Conservation (phyloP, 1,284 basidiomycete genomes). For the Amylostereum areolatum region DNA sequence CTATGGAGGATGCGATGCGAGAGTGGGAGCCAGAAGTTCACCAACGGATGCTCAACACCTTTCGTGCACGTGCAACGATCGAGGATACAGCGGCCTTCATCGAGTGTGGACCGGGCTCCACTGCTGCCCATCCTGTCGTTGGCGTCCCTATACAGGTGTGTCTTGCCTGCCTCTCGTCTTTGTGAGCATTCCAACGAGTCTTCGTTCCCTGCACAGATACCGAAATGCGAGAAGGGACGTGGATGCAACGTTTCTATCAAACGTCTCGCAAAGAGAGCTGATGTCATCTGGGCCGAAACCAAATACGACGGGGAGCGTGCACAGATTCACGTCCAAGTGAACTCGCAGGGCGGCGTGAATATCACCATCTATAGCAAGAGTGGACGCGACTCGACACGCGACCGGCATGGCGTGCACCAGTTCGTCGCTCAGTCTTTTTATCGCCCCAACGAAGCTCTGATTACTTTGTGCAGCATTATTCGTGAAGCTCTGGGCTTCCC, state of each 20-base stretch:
- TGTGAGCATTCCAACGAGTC: no score
- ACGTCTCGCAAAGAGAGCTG: conserved; percentile 29
- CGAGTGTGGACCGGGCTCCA: conserved; percentile 6
- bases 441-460: conserved; percentile 8
- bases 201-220: conserved; percentile 45
- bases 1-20: conserved; percentile 58
- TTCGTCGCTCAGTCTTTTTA: conserved; percentile 23
- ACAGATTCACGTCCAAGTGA: conserved; percentile 75
- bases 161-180: no score
- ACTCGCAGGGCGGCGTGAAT: conserved; percentile 27
- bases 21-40: conserved; percentile 65
- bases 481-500: conserved; percentile 47
- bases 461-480: conserved; percentile 36
- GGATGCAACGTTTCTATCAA: conserved; percentile 51
- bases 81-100: conserved; percentile 51
- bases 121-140: no score
- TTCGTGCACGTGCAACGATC: conserved; percentile 48
- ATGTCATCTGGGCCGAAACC: conserved; percentile 73
- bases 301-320: conserved; percentile 90
- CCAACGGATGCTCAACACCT: conserved; percentile 50
- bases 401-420: conserved; percentile 66
- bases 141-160: no score
- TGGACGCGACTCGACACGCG: conserved; percentile 70
- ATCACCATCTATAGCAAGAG: conserved; percentile 85
- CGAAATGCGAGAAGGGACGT: conserved; percentile 73